Conservation (phyloP, 2,329 filamentous ascomycete species). For the Cladophialophora yegresii region DNA sequence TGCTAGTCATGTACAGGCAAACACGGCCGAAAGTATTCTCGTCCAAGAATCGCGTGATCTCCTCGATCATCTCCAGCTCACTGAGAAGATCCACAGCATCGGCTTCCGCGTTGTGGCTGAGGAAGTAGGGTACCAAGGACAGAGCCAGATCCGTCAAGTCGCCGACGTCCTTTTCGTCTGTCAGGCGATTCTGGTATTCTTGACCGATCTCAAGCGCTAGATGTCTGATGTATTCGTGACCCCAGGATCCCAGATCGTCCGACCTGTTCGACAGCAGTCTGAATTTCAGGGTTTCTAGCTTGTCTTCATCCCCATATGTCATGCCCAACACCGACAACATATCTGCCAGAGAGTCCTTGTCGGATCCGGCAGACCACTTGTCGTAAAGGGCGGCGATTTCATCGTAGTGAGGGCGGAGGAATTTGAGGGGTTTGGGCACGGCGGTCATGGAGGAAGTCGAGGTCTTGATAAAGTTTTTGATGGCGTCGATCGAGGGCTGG, state of each 20-base stretch:
- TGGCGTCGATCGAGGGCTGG: conserved; percentile 87
- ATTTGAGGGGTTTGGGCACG: conserved; percentile 97
- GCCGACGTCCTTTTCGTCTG: conserved; percentile 77
- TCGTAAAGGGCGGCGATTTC: conserved; percentile 84
- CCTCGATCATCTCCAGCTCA: conserved; percentile 94
- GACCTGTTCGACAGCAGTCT: conserved; percentile 72
- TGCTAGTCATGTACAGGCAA: conserved; percentile 97
- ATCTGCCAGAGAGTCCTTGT: conserved; percentile 80
- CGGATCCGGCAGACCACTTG: conserved; percentile 77
- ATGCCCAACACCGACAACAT: conserved; percentile 96
- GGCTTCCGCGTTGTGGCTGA: conserved; percentile 96
- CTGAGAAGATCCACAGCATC: conserved; percentile 97
- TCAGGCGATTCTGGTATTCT: conserved; percentile 84
- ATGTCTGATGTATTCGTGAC: conserved; percentile 96
- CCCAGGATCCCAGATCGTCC: conserved; percentile 93
- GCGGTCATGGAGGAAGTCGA: conserved; percentile 99
- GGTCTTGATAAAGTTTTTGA: conserved; percentile 98
- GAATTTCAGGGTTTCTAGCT: conserved; percentile 95
- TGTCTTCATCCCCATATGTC: conserved; percentile 96
- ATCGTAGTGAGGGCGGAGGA: conserved; percentile 94
- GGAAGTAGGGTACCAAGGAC: conserved; percentile 85
- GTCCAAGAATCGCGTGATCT: conserved; percentile 85
- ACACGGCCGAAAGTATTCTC: conserved; percentile 91
- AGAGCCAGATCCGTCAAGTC: conserved; percentile 84
- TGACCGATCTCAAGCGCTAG: conserved; percentile 93